These are phyloP conservation scores for Helicostylum pulchrum DNA, from an alignment of 192 early-diverging fungal genomes.

Conservation along the genomic window DNA sequence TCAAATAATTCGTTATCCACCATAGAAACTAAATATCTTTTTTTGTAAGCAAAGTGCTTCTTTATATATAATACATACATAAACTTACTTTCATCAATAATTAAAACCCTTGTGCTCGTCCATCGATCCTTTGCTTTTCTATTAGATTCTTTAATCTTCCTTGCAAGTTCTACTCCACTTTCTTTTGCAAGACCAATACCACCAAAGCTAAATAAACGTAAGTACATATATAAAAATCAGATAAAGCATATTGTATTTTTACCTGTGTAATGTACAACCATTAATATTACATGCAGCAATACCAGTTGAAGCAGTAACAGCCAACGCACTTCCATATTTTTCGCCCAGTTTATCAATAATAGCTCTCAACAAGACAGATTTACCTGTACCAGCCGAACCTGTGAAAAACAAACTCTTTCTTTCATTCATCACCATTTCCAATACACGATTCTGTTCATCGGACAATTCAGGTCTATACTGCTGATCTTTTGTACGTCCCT, in stretches of 20 bases:
- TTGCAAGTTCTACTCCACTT: constrained; percentile 17
- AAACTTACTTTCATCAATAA: constrained; percentile 68
- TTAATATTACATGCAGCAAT: constrained; percentile 79
- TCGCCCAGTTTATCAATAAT: constrained; percentile 38
- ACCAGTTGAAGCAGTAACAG: constrained; percentile 73
- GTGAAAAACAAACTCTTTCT: constrained; percentile 67
- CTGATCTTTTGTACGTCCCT: not conserved
- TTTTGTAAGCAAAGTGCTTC: not conserved
- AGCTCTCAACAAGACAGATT: constrained; percentile 49
- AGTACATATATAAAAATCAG: not conserved
- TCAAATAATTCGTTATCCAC: constrained; percentile 71
- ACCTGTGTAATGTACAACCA: constrained; percentile 67
- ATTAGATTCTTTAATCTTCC: constrained; percentile 21
- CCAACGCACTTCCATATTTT: constrained; percentile 39
- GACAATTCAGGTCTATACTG: constrained; percentile 34
- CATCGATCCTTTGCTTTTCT: constrained; percentile 52
- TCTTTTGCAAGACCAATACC: constrained; percentile 63
- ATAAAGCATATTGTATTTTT: not conserved
- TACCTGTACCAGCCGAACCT: constrained; percentile 69
- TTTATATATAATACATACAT: not conserved
- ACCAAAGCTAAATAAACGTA: constrained; percentile 47
- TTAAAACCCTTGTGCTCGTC: constrained; percentile 56
- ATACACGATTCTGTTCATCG: constrained; percentile 54
- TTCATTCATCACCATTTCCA: constrained; percentile 56
- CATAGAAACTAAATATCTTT: constrained; percentile 58